Conservation (phyloP, 352 stramenopile genomes). For the Pythium rhizo-oryzae region DNA sequence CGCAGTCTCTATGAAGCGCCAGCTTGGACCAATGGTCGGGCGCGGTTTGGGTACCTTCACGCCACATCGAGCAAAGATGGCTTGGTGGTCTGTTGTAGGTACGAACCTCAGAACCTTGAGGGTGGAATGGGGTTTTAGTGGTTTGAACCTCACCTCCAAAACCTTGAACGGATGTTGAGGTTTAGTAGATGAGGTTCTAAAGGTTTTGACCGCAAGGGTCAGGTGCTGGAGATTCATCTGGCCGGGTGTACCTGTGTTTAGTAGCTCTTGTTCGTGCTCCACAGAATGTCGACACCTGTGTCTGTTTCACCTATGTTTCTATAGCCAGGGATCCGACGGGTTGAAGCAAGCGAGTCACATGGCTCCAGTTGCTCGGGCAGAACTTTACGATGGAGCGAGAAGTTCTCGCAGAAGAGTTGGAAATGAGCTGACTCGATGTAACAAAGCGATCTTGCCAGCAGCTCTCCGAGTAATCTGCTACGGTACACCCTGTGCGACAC, state of each 20-base stretch:
- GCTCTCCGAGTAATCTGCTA: too few species aligned
- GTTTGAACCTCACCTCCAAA: background rate
- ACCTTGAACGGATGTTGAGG: background rate
- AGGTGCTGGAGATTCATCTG: conserved; percentile 17
- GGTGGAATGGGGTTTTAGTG: conserved; percentile 20
- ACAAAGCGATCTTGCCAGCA: background rate
- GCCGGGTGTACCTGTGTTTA: background rate
- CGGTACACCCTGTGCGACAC: too few species aligned
- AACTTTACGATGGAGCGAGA: too few species aligned
- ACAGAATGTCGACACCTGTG: too few species aligned
- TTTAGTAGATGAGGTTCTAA: conserved; percentile 7
- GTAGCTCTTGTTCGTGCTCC: too few species aligned
- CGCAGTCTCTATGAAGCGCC: conserved; percentile 13
- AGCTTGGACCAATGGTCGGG: conserved; percentile 4
- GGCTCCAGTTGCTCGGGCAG: conserved; percentile 6
- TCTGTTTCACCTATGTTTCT: background rate
- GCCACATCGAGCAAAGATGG: conserved; percentile 10
- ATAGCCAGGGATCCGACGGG: too few species aligned
- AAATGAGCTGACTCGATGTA: conserved; percentile 15
- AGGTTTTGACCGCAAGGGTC: background rate
- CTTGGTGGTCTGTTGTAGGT: background rate
- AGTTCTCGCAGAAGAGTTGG: background rate
- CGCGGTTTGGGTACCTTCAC: conserved; percentile 9
- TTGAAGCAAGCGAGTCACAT: conserved; percentile 13
- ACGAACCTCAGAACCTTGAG: conserved; percentile 23